These are phyloP conservation scores for Daldinia sp. DNA, from an alignment of 2,329 filamentous ascomycete species.

Conservation along the genomic window DNA sequence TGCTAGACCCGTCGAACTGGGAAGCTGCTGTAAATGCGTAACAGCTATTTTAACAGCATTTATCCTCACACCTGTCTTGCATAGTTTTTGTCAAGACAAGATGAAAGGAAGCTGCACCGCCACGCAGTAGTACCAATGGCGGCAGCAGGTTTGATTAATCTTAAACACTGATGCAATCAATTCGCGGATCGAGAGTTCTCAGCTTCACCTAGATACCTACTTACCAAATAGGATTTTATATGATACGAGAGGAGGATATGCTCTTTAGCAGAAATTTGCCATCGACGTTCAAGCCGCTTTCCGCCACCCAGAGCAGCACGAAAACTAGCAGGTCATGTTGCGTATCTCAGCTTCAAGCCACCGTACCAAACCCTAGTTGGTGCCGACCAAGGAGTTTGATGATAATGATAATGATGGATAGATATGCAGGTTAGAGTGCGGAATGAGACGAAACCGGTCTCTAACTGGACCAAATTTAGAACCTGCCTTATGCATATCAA, in stretches of 20 bases:
- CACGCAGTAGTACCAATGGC: not conserved
- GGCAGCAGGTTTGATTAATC: not conserved
- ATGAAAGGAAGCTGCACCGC: not conserved
- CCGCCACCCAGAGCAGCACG: constrained; percentile 3
- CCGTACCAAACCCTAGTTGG: not conserved
- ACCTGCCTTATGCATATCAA: constrained; percentile 31
- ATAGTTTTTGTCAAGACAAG: not conserved
- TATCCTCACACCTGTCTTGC: not conserved
- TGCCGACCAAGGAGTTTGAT: not conserved
- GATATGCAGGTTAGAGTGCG: not conserved
- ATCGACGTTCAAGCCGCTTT: not conserved
- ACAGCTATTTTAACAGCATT: constrained; percentile 6
- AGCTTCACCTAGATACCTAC: not conserved
- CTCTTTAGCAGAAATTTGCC: not conserved
- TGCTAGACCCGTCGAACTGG: constrained; percentile 11
- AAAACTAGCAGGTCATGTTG: constrained; percentile 13
- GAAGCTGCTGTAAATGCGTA: constrained; percentile 3
- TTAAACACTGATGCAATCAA: not conserved
- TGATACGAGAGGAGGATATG: not conserved
- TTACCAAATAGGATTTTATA: not conserved
- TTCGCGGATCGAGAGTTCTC: not conserved
- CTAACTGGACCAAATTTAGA: constrained; percentile 35
- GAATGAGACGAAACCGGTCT: constrained; percentile 8
- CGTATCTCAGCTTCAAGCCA: not conserved
- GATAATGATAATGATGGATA: constrained; percentile 30